Evolutionary conservation across 1,284 basidiomycete genomes (phyloP).

Genomic region (Marasmius fiardii): DNA sequence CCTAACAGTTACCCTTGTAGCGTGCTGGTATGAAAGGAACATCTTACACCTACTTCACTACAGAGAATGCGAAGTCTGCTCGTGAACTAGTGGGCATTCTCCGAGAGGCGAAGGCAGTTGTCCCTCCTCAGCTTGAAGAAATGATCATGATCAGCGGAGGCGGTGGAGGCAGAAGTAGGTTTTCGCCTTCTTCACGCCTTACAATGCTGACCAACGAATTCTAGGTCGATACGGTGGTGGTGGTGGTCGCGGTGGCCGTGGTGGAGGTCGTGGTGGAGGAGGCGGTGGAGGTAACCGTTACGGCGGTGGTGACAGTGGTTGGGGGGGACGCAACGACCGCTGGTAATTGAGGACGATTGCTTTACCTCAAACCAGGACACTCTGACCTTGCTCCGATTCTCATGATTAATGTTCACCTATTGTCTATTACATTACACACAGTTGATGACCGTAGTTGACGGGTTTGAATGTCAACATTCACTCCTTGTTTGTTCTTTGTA

Average conservation of each 20-base stretch:
- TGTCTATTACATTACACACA: not conserved
- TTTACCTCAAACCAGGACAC: too few species aligned
- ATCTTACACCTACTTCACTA: constrained; percentile 96
- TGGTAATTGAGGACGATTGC: constrained; percentile 18
- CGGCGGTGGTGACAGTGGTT: constrained; percentile 35
- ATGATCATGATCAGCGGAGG: constrained; percentile 88
- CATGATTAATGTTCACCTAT: not conserved
- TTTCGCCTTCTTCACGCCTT: not conserved
- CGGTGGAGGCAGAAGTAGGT: constrained; percentile 68
- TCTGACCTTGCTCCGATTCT: constrained; percentile 34
- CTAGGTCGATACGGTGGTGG: constrained; percentile 54
- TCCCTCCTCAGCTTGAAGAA: constrained; percentile 91
- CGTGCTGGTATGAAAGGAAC: constrained; percentile 88
- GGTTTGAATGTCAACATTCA: not conserved
- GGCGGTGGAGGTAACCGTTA: constrained; percentile 30
- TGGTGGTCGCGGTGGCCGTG: constrained; percentile 36
- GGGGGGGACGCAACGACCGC: constrained; percentile 34
- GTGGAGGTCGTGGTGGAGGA: constrained; percentile 34
- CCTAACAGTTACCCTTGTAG: constrained; percentile 34
- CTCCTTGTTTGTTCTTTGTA: not conserved
- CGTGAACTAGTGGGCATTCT: constrained; percentile 90
- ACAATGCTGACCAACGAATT: constrained; percentile 8
- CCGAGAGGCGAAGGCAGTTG: constrained; percentile 83
- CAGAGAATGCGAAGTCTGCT: constrained; percentile 92
- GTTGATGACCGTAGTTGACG: not conserved